Conservation (phyloP, 2,329 filamentous ascomycete species). For the Claviceps monticola region DNA sequence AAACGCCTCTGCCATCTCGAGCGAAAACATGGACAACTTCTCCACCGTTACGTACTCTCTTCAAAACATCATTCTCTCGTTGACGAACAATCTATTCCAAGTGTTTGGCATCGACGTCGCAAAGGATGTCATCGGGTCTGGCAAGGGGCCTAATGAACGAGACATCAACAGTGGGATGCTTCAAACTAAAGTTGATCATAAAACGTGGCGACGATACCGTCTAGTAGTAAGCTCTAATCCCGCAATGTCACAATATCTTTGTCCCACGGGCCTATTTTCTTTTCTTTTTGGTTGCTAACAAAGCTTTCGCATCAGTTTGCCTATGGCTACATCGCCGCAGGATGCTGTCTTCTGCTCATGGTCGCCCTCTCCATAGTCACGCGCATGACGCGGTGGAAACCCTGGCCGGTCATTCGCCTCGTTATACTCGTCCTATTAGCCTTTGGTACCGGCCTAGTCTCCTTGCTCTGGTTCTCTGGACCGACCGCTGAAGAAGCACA, state of each 20-base stretch:
- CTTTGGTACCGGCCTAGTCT: constrained; percentile 16
- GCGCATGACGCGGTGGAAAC: constrained; percentile 16
- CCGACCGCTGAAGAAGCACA: not conserved
- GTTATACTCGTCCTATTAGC: constrained; percentile 17
- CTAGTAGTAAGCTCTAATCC: constrained; percentile 16
- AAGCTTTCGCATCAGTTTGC: constrained; percentile 15
- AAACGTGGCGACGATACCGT: constrained; percentile 11
- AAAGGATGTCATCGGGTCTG: constrained; percentile 3
- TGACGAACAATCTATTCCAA: constrained; percentile 17
- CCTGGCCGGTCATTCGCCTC: constrained; percentile 19
- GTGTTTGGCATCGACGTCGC: constrained; percentile 19
- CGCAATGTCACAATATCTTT: no score
- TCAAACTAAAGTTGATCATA: constrained; percentile 8
- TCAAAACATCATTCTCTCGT: constrained; percentile 8
- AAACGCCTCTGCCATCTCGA: not conserved
- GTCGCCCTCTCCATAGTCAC: constrained; percentile 17
- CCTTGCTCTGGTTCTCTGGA: constrained; percentile 13
- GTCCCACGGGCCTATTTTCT: not conserved
- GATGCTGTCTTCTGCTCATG: constrained; percentile 19
- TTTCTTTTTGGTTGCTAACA: not conserved
- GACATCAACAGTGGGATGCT: not conserved
- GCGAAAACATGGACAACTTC: not conserved
- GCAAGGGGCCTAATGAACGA: not conserved
- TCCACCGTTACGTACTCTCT: constrained; percentile 6
- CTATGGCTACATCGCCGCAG: constrained; percentile 21